Evolutionary conservation across 2,329 filamentous ascomycete species (phyloP), one percentile per base, ranked within the genome.

Genomic region (Lecanicillium sp.): DNA sequence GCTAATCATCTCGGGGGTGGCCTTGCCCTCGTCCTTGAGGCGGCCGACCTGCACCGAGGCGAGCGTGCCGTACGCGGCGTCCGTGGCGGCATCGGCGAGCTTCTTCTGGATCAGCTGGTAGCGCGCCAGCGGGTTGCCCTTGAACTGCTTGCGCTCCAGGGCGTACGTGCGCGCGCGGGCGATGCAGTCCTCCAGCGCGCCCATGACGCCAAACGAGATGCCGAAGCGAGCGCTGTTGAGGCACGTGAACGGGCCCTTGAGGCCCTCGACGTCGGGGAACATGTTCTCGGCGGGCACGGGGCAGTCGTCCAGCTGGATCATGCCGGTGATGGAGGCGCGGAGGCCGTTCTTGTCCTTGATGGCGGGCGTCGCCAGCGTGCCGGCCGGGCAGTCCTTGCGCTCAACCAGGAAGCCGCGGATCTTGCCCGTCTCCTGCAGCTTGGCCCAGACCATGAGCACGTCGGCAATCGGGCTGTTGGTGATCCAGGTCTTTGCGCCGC

Each of bases 51-150:
- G 92, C 42, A 87, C 79, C 7, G 87, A 83, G 6, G 92, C 92
- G 39, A 95, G 67, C n/a, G 87, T 85, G 31, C 92, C 92, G 57
- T 85, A 97, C 2, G 89, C 84, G 3, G 85, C 87, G 60, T 98
- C 92, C 1, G 90, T 96, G 4, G 78, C 72, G 2, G 92, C 92
- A 60, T 98, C 92, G 1, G 90, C 84, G 45, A 98, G 71, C 70
- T 98, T 98, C 77, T 96, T 96, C 71, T 98, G 92, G 37, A 98
- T 77, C 12, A 98, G 79, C 68, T 98, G 92, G 58, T 98, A 98
- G 60, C 86, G 94, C 29, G 90, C 92, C 38, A 98, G 72, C 0
- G 90, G 89, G 61, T 97, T 97, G 36, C 81, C 80, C 68, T 94
- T 94, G 76, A 98, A 98, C 62, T 98, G 92, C 65, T 84, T 90